phyloP scores from a whole-genome alignment of 495 filamentous ascomycete genomes.

The Neurospora sp. region DNA sequence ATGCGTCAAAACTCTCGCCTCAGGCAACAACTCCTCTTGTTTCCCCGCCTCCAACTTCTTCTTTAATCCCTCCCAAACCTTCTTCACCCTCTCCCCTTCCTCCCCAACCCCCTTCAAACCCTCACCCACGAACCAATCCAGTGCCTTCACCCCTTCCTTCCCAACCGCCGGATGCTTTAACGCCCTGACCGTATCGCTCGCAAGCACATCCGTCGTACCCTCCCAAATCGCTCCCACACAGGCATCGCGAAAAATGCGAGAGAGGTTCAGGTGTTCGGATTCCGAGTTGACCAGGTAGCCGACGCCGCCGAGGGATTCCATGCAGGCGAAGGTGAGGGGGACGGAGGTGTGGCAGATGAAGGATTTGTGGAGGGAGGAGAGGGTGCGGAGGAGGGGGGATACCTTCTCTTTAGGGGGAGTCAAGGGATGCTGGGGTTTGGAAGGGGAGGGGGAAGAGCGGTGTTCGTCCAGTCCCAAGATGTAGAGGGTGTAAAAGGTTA shows the following conservation, averaged over 20 bases:
- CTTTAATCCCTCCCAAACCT: conserved; percentile 17
- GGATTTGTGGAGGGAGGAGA: conserved; percentile 59
- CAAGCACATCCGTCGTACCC: conserved; percentile 63
- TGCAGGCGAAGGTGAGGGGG: conserved; percentile 48
- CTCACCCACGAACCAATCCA: no score
- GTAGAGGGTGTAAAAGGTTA: conserved; percentile 50
- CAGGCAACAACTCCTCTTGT: conserved; percentile 17
- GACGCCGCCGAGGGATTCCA: conserved; percentile 65
- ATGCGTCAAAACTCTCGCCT: conserved; percentile 24
- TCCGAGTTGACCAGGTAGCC: conserved; percentile 57
- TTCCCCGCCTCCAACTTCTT: conserved; percentile 6
- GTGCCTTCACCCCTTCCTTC: no score
- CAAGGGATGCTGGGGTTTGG: neutral
- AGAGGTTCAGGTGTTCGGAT: conserved; percentile 52
- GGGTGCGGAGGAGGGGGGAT: conserved; percentile 43
- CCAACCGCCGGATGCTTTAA: conserved; percentile 27
- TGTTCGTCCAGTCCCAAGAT: conserved; percentile 28
- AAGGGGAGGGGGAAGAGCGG: neutral
- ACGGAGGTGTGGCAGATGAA: conserved; percentile 43
- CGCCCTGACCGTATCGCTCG: conserved; percentile 50
- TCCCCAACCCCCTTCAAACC: no score
- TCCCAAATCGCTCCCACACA: conserved; percentile 64
- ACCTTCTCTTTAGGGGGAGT: neutral
- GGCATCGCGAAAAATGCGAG: conserved; percentile 54
- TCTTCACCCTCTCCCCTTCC: neutral